Evolutionary conservation across 306 rosid genomes (phyloP).

Genomic region (Corylus avellana): DNA sequence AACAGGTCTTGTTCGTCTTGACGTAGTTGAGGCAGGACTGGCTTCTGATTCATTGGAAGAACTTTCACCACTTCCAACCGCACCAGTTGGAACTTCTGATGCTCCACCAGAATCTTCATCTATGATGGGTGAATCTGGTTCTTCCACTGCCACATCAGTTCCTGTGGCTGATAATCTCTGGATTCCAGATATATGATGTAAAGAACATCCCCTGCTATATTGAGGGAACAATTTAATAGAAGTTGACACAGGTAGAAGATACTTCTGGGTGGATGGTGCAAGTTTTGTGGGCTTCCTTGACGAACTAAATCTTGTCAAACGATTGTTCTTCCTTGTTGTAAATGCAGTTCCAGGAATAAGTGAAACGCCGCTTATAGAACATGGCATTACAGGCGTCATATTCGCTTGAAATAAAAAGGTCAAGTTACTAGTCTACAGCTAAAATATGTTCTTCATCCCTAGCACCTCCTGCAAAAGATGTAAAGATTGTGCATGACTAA

Average conservation of each 20-base stretch:
- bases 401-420: slow-evolving; percentile 38
- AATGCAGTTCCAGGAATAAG: slow-evolving; percentile 67
- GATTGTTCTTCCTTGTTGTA: slow-evolving; percentile 48
- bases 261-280: slow-evolving; percentile 45
- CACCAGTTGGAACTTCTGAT: slow-evolving; percentile 44
- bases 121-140: slow-evolving; percentile 50
- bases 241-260: slow-evolving; percentile 56
- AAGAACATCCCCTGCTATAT: slow-evolving; percentile 40
- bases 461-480: slow-evolving; percentile 40
- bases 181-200: slow-evolving; percentile 49
- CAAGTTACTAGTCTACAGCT: slow-evolving; percentile 20
- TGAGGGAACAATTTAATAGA: slow-evolving; percentile 52
- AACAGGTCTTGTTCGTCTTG: slow-evolving; percentile 58
- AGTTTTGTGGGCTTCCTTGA: slow-evolving; percentile 50
- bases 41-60: slow-evolving; percentile 45
- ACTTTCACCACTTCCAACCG: slow-evolving; percentile 41
- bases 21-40: slow-evolving; percentile 35
- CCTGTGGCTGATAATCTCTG: slow-evolving; percentile 59
- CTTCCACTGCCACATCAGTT: slow-evolving; percentile 76
- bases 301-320: slow-evolving; percentile 55
- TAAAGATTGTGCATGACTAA: slow-evolving; percentile 8
- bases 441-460: slow-evolving; percentile 39
- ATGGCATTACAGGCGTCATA: slow-evolving; percentile 69
- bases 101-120: slow-evolving; percentile 49
- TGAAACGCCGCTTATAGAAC: slow-evolving; percentile 66